phyloP scores from a whole-genome alignment of 441 rosid species.

The Hypseocharis bilobata region DNA sequence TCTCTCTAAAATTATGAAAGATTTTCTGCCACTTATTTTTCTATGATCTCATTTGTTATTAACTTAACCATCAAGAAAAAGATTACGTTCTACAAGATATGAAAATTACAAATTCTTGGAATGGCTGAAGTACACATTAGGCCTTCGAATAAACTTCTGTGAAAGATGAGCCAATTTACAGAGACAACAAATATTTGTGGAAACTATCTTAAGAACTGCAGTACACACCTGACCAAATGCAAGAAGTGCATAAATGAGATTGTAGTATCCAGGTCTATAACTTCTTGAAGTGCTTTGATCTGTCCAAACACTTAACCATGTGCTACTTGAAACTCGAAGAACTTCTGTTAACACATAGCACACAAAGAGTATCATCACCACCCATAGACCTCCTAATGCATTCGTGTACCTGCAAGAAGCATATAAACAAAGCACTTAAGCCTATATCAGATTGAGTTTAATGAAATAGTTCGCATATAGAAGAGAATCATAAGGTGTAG shows the following conservation, averaged over 20 bases:
- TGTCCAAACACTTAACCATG: constrained; percentile 98
- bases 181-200: background rate
- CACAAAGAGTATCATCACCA: constrained; percentile 60
- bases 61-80: background rate
- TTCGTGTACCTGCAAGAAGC: constrained; percentile 64
- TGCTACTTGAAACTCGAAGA: constrained; percentile 81
- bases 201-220: background rate
- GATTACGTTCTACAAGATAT: background rate
- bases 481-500: background rate
- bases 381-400: constrained; percentile 97
- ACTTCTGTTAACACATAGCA: constrained; percentile 71
- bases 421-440: no score
- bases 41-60: background rate
- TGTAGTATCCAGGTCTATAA: constrained; percentile 68
- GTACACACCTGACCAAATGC: constrained; percentile 73
- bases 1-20: background rate
- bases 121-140: background rate
- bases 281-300: constrained; percentile 50
- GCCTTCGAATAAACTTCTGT: background rate
- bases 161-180: background rate
- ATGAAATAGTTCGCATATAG: background rate
- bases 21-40: no score
- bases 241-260: constrained; percentile 57
- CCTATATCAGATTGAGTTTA: constrained; percentile 5
- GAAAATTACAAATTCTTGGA: background rate